Percentiles rank a stretch among this genome's conserved stretches.
These are phyloP conservation scores for Leccinum pachyderme DNA, from an alignment of 1,284 basidiomycete genomes.

Conservation along the genomic window DNA sequence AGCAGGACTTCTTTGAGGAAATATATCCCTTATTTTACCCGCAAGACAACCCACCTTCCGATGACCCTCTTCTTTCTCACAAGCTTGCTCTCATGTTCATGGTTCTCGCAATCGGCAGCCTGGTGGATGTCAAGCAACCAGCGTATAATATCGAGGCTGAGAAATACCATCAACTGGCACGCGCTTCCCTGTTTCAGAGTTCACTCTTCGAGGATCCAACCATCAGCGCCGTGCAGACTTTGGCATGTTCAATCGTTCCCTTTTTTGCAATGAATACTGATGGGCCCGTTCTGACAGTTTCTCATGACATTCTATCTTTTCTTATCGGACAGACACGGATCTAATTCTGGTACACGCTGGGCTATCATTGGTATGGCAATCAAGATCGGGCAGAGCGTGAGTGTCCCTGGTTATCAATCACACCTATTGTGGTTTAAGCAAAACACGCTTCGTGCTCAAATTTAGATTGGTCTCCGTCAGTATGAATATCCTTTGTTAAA, in stretches of 20 bases:
- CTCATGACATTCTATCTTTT: conserved; percentile 78
- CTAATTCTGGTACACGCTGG: conserved; percentile 71
- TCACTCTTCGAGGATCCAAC: conserved; percentile 74
- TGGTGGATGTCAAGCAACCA: conserved; percentile 62
- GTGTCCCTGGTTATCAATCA: conserved; percentile 32
- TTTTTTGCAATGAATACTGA: conserved; percentile 13
- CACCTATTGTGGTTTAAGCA: not conserved
- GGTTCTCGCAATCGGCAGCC: conserved; percentile 68
- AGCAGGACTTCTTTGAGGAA: conserved; percentile 63
- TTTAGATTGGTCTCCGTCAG: conserved; percentile 73
- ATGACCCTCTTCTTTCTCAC: conserved; percentile 62
- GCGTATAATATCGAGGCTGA: conserved; percentile 75
- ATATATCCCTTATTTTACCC: conserved; percentile 64
- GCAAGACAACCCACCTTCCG: conserved; percentile 42
- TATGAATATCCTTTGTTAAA: conserved; percentile 18
- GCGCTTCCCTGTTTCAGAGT: conserved; percentile 68
- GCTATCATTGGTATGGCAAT: conserved; percentile 75
- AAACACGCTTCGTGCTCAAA: conserved; percentile 9
- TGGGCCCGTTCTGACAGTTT: conserved; percentile 42
- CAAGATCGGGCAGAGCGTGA: conserved; percentile 74
- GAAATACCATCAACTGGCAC: conserved; percentile 73
- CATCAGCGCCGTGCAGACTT: conserved; percentile 65
- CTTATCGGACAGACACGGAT: conserved; percentile 70
- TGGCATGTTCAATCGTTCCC: conserved; percentile 44
- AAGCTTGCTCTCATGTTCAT: conserved; percentile 73